These are phyloP conservation scores for Pistacia atlantica DNA, from an alignment of 345 rosid species.

Conservation along the genomic window DNA sequence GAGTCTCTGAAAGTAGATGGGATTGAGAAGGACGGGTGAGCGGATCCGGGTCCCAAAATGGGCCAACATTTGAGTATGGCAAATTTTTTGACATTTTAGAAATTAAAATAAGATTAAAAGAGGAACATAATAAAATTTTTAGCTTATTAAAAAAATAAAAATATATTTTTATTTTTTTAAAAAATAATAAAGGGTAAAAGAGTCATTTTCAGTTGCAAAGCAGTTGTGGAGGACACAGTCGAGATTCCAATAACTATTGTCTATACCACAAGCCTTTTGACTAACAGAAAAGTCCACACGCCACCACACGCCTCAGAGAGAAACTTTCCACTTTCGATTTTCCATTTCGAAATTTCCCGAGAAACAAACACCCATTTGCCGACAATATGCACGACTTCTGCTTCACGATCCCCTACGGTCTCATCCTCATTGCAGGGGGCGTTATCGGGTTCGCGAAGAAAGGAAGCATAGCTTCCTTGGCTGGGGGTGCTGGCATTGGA, in stretches of 20 bases:
- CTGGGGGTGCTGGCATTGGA: slow-evolving; percentile 82
- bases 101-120: not conserved
- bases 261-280: slow-evolving; percentile 19
- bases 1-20: not conserved
- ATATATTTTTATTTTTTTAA: not conserved
- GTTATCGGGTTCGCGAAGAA: slow-evolving; percentile 70
- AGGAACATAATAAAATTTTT: too few species aligned
- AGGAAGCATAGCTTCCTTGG: slow-evolving; percentile 80
- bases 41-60: slow-evolving; percentile 37
- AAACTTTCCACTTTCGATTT: not conserved
- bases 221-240: not conserved
- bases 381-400: slow-evolving; percentile 90
- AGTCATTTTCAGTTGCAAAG: not conserved
- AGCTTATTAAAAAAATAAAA: too few species aligned
- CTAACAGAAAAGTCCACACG: slow-evolving; percentile 38
- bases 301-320: slow-evolving; percentile 7
- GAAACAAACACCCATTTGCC: slow-evolving; percentile 13
- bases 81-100: not conserved
- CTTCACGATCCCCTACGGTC: slow-evolving; percentile 93
- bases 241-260: not conserved
- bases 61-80: slow-evolving; percentile 15
- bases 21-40: not conserved
- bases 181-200: not conserved
- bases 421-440: slow-evolving; percentile 84
- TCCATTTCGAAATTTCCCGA: slow-evolving; percentile 13